These are phyloP conservation scores for Carex myosuroides DNA, from an alignment of 176 grass and related monocot genomes.

Conservation along the genomic window DNA sequence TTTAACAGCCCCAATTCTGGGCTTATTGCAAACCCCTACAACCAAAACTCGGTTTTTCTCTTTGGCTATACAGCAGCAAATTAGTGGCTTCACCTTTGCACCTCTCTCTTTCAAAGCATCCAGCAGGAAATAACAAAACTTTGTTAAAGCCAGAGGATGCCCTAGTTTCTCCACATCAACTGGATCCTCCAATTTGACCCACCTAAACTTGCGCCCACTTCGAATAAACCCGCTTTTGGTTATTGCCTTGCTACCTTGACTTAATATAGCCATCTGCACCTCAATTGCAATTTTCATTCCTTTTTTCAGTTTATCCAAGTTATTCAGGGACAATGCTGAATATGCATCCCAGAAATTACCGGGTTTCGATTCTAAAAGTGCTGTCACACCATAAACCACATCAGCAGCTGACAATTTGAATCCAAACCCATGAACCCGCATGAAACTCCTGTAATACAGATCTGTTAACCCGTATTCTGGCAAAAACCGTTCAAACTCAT, in stretches of 20 bases:
- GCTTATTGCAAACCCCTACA: constrained; percentile 67
- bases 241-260: constrained; percentile 77
- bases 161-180: constrained; percentile 52
- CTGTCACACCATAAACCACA: constrained; percentile 83
- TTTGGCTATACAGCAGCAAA: constrained; percentile 58
- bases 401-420: constrained; percentile 82
- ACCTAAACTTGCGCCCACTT: constrained; percentile 74
- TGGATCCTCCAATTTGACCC: constrained; percentile 81
- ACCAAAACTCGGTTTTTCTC: constrained; percentile 58
- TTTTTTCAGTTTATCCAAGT: constrained; percentile 57
- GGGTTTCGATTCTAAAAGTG: constrained; percentile 58
- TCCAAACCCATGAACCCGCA: constrained; percentile 67
- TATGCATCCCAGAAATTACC: constrained; percentile 82
- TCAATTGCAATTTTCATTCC: constrained; percentile 80
- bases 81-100: constrained; percentile 70
- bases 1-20: constrained; percentile 68
- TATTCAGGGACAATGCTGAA: constrained; percentile 62
- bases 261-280: constrained; percentile 71
- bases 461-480: constrained; percentile 87
- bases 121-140: constrained; percentile 83
- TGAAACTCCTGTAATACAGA: constrained; percentile 76
- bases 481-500: constrained; percentile 76
- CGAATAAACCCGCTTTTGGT: constrained; percentile 76
- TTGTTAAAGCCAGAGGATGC: constrained; percentile 76
- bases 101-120: constrained; percentile 80